These are phyloP conservation scores for Lasiosphaeria hispida DNA, from an alignment of 495 filamentous ascomycete species.

Conservation along the genomic window DNA sequence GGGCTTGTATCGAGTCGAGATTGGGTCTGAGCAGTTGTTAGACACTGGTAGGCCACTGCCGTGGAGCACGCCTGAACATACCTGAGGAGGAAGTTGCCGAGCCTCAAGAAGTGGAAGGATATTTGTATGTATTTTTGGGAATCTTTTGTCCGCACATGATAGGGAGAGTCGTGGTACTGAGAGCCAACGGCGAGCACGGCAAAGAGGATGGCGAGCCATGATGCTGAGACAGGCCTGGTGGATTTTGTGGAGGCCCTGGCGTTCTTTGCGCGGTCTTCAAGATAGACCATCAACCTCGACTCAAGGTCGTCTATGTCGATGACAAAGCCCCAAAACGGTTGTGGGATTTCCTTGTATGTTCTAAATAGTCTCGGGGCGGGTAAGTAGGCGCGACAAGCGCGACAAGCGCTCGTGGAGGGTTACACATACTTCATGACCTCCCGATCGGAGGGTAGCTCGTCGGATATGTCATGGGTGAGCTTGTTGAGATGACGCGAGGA, in stretches of 20 bases:
- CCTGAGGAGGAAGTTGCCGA: conserved; percentile 53
- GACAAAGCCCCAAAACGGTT: conserved; percentile 77
- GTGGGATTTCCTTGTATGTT: conserved; percentile 72
- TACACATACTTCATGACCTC: conserved; percentile 53
- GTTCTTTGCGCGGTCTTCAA: conserved; percentile 61
- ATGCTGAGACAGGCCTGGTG: conserved; percentile 57
- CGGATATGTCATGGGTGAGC: conserved; percentile 68
- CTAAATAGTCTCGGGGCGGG: conserved; percentile 56
- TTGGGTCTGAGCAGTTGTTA: conserved; percentile 40
- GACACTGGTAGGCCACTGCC: conserved; percentile 2
- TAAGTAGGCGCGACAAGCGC: background rate
- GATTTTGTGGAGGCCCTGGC: conserved; percentile 47
- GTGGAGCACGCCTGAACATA: conserved; percentile 14
- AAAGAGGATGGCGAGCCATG: conserved; percentile 73
- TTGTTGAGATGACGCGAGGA: conserved; percentile 67
- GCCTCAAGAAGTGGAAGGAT: conserved; percentile 54
- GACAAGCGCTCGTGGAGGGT: background rate
- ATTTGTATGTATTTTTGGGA: conserved; percentile 57
- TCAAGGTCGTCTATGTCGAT: conserved; percentile 67
- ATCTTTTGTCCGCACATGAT: conserved; percentile 49
- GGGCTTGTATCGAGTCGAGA: conserved; percentile 56
- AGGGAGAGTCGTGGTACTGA: conserved; percentile 72
- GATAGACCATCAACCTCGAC: conserved; percentile 60
- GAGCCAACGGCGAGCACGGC: conserved; percentile 76
- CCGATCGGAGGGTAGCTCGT: conserved; percentile 61